Evolutionary conservation across 2,329 filamentous ascomycete genomes (phyloP), one percentile per base, ranked within the genome.

Genomic region (Blastomyces silverae): DNA sequence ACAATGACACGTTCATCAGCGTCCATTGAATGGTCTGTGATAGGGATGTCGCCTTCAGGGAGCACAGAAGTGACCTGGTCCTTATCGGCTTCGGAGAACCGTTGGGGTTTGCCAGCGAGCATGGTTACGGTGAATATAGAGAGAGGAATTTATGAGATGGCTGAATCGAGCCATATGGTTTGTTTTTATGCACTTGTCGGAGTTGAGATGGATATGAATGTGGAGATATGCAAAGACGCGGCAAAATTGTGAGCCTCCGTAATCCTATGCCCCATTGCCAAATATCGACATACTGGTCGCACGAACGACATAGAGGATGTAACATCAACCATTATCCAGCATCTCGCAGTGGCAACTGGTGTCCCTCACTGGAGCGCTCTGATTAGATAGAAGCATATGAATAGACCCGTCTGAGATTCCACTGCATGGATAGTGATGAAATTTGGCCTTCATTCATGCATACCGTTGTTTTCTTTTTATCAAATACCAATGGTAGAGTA

Each of bases 1-100:
- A 72, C 73, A 59, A 80, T 75, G 46, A 78, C 76, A 63, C 74
- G 69, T 64, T 80, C 79, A 67, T 80, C 79, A 8, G 72, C 71
- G 62, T 75, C 72, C 72, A 78, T 74, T 10, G 68, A 68, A 71
- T 73, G 73, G 62, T 77, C 34, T 37, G 34, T 69, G 50, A 73
- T 72, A 6, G 76, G 75, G 20, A 78, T 66, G 64, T 79, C 76
- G 50, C 76, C 76, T 62, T 78, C 71, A 1, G 70, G 70, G 37
- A 78, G 70, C 8, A 76, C 66, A 6, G 75, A 75, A 2, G 75
- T 78, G 62, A 78, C 75, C 13, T 70, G 64, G 34, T 53, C 42
- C 50, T 8, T 56, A 37, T 62, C 28, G 52, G 25, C 61, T 58
- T 17, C 28, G 52, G 46, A 46, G 28, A 22, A 39, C 22, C 52